Conservation (phyloP, 352 stramenopile species). For the Pythium rhizo-oryzae region DNA sequence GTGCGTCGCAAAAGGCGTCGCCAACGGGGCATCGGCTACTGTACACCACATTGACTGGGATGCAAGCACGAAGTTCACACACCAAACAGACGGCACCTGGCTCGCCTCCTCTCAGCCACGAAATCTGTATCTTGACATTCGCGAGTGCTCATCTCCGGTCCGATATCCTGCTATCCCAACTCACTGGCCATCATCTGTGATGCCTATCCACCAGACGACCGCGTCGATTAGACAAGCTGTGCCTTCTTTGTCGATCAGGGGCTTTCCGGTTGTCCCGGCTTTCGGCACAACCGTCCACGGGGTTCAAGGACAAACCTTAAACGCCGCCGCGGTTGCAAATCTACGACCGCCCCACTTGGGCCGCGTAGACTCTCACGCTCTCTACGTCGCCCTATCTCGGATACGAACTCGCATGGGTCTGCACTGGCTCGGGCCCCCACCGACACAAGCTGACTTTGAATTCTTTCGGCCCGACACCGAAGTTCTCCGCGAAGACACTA, state of each 20-base stretch:
- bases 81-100: constrained; percentile 12
- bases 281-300: constrained; percentile 33
- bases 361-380: constrained; percentile 15
- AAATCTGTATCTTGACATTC: constrained; percentile 21
- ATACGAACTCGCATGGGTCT: constrained; percentile 14
- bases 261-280: constrained; percentile 28
- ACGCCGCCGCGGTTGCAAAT: constrained; percentile 19
- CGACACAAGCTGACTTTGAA: not conserved
- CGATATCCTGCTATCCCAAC: constrained; percentile 11
- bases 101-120: not conserved
- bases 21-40: constrained; percentile 16
- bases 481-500: not conserved
- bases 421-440: constrained; percentile 16
- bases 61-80: not conserved
- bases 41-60: constrained; percentile 26
- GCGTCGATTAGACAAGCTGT: not conserved
- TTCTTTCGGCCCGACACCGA: constrained; percentile 1
- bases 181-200: constrained; percentile 27
- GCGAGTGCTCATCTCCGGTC: not conserved
- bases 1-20: constrained; percentile 17
- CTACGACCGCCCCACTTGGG: constrained; percentile 14
- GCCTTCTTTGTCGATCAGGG: constrained; percentile 18
- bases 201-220: constrained; percentile 14
- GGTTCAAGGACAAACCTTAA: constrained; percentile 25
- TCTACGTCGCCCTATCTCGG: constrained; percentile 28